Evolutionary conservation across 352 stramenopile species (phyloP).

Genomic region (Pythium aristosporum): DNA sequence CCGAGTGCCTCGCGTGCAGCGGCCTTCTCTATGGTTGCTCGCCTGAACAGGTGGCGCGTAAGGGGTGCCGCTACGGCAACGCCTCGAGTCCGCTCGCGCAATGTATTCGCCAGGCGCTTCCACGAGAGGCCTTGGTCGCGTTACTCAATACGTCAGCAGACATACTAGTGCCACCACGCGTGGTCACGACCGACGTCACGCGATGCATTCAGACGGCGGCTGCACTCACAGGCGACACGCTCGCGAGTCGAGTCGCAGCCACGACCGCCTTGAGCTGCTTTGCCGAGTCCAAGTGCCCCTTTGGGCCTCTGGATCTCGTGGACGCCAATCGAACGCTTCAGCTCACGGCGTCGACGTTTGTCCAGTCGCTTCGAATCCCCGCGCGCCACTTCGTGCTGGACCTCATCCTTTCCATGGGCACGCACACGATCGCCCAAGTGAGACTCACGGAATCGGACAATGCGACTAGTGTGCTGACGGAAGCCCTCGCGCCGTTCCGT

Average conservation of each 20-base stretch:
- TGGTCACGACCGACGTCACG: constrained; percentile 11
- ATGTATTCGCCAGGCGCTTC: constrained; percentile 15
- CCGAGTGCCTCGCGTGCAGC: constrained; percentile 14
- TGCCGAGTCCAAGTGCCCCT: constrained; percentile 7
- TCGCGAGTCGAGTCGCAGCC: background rate
- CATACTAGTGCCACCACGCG: background rate
- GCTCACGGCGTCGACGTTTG: constrained; percentile 5
- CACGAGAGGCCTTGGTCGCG: background rate
- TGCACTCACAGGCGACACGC: background rate
- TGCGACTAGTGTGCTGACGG: background rate
- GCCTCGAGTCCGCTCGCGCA: constrained; percentile 10
- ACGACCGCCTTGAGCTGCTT: constrained; percentile 14
- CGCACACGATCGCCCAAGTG: background rate
- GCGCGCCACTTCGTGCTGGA: background rate
- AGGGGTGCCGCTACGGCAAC: constrained; percentile 18
- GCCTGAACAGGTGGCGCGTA: background rate
- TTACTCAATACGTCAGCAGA: background rate
- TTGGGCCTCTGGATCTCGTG: constrained; percentile 26
- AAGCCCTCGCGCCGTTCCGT: background rate
- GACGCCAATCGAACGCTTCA: constrained; percentile 16
- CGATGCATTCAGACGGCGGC: constrained; percentile 8
- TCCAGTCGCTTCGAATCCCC: constrained; percentile 17
- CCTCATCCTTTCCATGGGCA: constrained; percentile 7
- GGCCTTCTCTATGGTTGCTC: constrained; percentile 17
- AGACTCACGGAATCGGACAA: background rate